A percentile compares a stretch with the other conserved stretches of the same genome.
phyloP scores from a whole-genome alignment of 331 rosid genomes.

The Phaseolus coccineus region DNA sequence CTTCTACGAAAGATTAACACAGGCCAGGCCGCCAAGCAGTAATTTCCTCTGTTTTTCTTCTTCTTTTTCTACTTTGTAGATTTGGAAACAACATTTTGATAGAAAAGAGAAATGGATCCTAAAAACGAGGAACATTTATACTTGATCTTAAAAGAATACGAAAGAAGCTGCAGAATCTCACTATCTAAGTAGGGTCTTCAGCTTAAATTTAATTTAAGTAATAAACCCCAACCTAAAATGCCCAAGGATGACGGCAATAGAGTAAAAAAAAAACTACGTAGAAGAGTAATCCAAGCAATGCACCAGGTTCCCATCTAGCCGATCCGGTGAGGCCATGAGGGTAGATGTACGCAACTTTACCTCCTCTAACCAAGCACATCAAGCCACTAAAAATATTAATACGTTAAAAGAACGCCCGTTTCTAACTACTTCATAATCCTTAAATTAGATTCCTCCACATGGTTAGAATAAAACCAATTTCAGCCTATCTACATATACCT shows the following conservation, averaged over 20 bases:
- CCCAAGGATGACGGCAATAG: background rate
- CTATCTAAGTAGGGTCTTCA: background rate
- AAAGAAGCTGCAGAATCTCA: background rate
- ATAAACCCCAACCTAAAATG: background rate
- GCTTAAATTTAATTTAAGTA: background rate
- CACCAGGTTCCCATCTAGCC: background rate
- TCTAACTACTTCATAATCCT: background rate
- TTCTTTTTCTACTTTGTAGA: background rate
- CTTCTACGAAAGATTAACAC: background rate
- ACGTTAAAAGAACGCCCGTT: background rate
- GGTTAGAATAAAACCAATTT: background rate
- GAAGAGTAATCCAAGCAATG: background rate
- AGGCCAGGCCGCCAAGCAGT: constrained; percentile 12
- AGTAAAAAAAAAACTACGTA: background rate
- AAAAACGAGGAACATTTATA: background rate
- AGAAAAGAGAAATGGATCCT: background rate
- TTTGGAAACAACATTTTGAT: background rate
- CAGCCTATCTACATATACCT: background rate
- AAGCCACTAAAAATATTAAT: background rate
- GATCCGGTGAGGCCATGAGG: background rate
- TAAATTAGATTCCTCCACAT: too few species aligned
- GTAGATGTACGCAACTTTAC: background rate
- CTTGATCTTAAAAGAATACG: background rate
- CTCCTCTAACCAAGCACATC: background rate
- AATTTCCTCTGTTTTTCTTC: background rate